Conservation (phyloP, 805 yeast species). For the Saturnispora besseyi region DNA sequence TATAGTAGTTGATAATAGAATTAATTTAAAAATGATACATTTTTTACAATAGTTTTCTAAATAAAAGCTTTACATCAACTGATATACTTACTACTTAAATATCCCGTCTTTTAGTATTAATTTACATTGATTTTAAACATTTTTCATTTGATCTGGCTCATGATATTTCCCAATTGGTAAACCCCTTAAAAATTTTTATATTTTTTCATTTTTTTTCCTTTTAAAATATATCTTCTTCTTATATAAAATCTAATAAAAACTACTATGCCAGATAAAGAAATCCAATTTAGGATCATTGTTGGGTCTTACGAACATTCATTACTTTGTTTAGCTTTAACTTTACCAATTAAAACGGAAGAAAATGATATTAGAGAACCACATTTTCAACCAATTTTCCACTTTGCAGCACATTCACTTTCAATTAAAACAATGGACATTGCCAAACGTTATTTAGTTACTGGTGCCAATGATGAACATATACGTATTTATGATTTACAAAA, state of each 20-base stretch:
- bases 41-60: too few relatives aligned
- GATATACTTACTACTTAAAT: too few relatives aligned
- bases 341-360: slow-evolving; percentile 29
- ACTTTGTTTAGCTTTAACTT: slow-evolving; percentile 69
- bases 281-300: slow-evolving; percentile 69
- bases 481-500: slow-evolving; percentile 89
- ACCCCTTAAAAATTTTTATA: neutral
- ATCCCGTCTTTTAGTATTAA: too few relatives aligned
- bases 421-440: slow-evolving; percentile 79
- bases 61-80: too few relatives aligned
- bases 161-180: neutral
- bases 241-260: neutral
- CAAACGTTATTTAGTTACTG: slow-evolving; percentile 80
- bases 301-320: slow-evolving; percentile 96
- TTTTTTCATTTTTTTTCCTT: neutral
- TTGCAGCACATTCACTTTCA: slow-evolving; percentile 87
- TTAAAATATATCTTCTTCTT: neutral
- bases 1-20: too few relatives aligned
- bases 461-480: slow-evolving; percentile 92
- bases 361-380: slow-evolving; percentile 39
- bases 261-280: slow-evolving; percentile 8
- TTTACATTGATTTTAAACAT: too few relatives aligned
- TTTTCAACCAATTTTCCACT: slow-evolving; percentile 91
- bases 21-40: too few relatives aligned
- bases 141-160: neutral